These are phyloP conservation scores for Graphiopsis chlorocephala DNA, from an alignment of 2,329 filamentous ascomycete genomes.

Conservation along the genomic window DNA sequence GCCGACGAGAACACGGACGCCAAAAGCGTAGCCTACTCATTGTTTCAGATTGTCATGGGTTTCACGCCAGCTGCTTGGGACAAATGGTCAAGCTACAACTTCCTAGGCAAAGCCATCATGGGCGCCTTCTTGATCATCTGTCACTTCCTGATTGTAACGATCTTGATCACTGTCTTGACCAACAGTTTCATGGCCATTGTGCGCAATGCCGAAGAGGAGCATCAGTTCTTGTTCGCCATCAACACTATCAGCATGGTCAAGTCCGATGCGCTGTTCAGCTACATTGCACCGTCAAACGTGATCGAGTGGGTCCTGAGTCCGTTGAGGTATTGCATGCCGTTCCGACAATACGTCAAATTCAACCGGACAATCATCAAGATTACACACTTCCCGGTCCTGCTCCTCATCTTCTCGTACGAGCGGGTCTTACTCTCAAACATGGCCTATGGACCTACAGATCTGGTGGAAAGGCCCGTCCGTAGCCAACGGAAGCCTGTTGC, in stretches of 20 bases:
- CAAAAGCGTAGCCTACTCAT: conserved; percentile 75
- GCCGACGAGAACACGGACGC: conserved; percentile 67
- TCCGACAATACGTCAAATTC: conserved; percentile 76
- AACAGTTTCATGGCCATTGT: conserved; percentile 96
- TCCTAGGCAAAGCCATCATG: conserved; percentile 72
- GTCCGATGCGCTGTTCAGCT: conserved; percentile 93
- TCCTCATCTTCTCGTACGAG: conserved; percentile 85
- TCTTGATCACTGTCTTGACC: conserved; percentile 90
- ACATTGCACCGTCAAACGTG: conserved; percentile 87
- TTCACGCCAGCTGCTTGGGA: conserved; percentile 96
- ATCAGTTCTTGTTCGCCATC: conserved; percentile 88
- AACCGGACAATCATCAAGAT: conserved; percentile 90
- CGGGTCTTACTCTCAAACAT: conserved; percentile 70
- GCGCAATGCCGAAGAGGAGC: conserved; percentile 88
- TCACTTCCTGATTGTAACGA: conserved; percentile 91
- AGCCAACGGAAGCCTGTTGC: conserved; percentile 31
- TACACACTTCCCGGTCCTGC: conserved; percentile 84
- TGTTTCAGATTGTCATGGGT: conserved; percentile 93
- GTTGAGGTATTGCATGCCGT: conserved; percentile 73
- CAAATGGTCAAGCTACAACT: conserved; percentile 76
- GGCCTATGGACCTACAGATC: conserved; percentile 78
- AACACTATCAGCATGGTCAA: conserved; percentile 98
- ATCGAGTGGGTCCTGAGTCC: conserved; percentile 87
- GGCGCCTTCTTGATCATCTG: conserved; percentile 87
- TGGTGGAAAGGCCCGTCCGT: conserved; percentile 65